Percentiles rank a stretch among this genome's conserved stretches.
These are phyloP conservation scores for Penicillium cataractarum DNA, from an alignment of 495 filamentous ascomycete genomes.

Conservation along the genomic window DNA sequence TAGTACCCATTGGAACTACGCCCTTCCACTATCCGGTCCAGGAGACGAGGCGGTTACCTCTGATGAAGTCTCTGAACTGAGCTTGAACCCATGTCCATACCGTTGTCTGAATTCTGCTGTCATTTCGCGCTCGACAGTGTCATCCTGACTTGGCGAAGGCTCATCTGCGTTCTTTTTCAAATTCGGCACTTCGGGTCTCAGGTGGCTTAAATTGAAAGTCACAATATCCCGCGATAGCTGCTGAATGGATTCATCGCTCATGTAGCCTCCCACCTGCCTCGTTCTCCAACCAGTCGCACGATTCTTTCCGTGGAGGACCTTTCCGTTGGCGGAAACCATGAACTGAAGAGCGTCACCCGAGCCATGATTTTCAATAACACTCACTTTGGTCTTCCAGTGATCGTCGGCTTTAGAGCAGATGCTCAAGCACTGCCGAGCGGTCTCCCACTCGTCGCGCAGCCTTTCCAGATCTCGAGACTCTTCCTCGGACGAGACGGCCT, in stretches of 20 bases:
- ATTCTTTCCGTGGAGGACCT: slow-evolving; percentile 41
- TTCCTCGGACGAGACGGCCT: slow-evolving; percentile 30
- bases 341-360: slow-evolving; percentile 45
- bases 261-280: slow-evolving; percentile 45
- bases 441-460: slow-evolving; percentile 44
- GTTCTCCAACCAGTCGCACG: slow-evolving; percentile 42
- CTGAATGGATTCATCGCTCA: slow-evolving; percentile 41
- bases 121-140: background rate
- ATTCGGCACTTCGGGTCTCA: background rate
- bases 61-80: background rate
- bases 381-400: slow-evolving; percentile 37
- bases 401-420: slow-evolving; percentile 41
- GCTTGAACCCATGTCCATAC: background rate
- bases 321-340: slow-evolving; percentile 44
- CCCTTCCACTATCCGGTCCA: too few relatives aligned
- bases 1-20: too few relatives aligned
- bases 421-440: slow-evolving; percentile 37
- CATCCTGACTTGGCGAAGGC: background rate
- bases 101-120: background rate
- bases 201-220: slow-evolving; percentile 23
- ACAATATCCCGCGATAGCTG: slow-evolving; percentile 43
- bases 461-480: slow-evolving; percentile 37
- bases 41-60: too few relatives aligned
- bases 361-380: slow-evolving; percentile 41
- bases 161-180: background rate